These are phyloP conservation scores for Bifiguratus adelaidae DNA, from an alignment of 192 early-diverging fungal species.

Conservation along the genomic window DNA sequence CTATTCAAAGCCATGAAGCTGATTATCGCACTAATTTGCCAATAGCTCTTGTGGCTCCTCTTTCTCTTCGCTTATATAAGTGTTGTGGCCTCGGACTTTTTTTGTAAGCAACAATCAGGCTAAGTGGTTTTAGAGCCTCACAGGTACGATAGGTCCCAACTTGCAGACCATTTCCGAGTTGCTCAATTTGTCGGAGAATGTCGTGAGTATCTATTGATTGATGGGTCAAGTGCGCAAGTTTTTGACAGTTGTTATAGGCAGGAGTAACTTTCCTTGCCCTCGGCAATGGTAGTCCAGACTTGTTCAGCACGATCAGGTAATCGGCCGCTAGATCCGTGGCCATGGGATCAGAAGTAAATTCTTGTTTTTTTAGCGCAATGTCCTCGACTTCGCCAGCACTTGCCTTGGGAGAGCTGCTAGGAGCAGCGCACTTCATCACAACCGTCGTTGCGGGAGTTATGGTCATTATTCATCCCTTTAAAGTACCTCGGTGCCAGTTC, in stretches of 20 bases:
- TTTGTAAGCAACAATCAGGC: no score
- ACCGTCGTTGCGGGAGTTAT: constrained; percentile 78
- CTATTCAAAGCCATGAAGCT: no score
- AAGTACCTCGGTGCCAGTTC: constrained; percentile 52
- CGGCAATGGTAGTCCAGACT: constrained; percentile 87
- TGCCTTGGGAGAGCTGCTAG: constrained; percentile 85
- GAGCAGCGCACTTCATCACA: constrained; percentile 74
- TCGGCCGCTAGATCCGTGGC: not conserved
- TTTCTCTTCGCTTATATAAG: constrained; percentile 69
- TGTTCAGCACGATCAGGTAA: constrained; percentile 69
- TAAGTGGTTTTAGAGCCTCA: no score
- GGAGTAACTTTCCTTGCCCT: constrained; percentile 67
- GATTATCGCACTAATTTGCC: no score
- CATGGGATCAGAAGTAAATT: constrained; percentile 1
- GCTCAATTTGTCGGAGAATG: constrained; percentile 70
- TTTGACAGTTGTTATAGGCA: constrained; percentile 22
- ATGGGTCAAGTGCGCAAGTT: not conserved
- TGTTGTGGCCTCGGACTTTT: constrained; percentile 74
- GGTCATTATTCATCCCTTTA: constrained; percentile 69
- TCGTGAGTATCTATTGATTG: constrained; percentile 26
- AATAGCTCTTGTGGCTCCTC: no score
- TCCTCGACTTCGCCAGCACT: constrained; percentile 59
- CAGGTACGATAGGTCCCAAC: constrained; percentile 72
- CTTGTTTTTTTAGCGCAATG: constrained; percentile 44
- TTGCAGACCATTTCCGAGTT: constrained; percentile 63